Evolutionary conservation across 805 yeast species (phyloP).

Genomic region (Yarrowia sp.): DNA sequence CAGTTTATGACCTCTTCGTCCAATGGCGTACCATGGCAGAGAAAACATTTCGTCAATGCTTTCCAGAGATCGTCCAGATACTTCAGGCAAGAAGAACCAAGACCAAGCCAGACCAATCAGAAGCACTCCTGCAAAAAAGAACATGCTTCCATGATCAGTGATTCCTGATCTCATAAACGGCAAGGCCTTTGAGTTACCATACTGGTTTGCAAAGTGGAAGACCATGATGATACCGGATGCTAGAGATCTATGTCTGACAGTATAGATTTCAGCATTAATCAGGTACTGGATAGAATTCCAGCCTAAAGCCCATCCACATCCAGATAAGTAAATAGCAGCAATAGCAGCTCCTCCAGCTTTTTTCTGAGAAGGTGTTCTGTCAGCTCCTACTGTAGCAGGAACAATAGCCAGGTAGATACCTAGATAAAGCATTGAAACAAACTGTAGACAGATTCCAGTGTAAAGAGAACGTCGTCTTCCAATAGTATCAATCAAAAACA

Average conservation of each 20-base stretch:
- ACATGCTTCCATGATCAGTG: slow-evolving; percentile 51
- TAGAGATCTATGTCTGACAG: slow-evolving; percentile 49
- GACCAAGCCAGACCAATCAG: slow-evolving; percentile 46
- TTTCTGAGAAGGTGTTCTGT: slow-evolving; percentile 40
- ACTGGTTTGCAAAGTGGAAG: slow-evolving; percentile 57
- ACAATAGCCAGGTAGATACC: slow-evolving; percentile 45
- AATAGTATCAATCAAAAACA: slow-evolving; percentile 53
- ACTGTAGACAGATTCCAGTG: slow-evolving; percentile 48
- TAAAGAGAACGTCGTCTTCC: slow-evolving; percentile 55
- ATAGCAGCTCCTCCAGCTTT: slow-evolving; percentile 50
- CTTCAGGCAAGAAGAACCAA: slow-evolving; percentile 53
- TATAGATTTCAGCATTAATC: slow-evolving; percentile 55
- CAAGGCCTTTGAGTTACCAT: slow-evolving; percentile 55
- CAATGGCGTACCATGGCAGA: slow-evolving; percentile 58
- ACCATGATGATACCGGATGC: slow-evolving; percentile 55
- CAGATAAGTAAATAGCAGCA: slow-evolving; percentile 50
- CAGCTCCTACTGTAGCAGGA: slow-evolving; percentile 40
- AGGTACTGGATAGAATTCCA: slow-evolving; percentile 57
- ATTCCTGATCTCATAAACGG: slow-evolving; percentile 51
- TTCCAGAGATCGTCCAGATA: slow-evolving; percentile 51
- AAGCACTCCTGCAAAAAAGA: slow-evolving; percentile 49
- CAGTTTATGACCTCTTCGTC: slow-evolving; percentile 35
- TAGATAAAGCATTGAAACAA: slow-evolving; percentile 46
- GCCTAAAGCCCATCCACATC: slow-evolving; percentile 61
- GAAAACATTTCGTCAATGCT: slow-evolving; percentile 51